Evolutionary conservation across 169 alveolate species (phyloP).

Genomic region (Perkinsus olseni): DNA sequence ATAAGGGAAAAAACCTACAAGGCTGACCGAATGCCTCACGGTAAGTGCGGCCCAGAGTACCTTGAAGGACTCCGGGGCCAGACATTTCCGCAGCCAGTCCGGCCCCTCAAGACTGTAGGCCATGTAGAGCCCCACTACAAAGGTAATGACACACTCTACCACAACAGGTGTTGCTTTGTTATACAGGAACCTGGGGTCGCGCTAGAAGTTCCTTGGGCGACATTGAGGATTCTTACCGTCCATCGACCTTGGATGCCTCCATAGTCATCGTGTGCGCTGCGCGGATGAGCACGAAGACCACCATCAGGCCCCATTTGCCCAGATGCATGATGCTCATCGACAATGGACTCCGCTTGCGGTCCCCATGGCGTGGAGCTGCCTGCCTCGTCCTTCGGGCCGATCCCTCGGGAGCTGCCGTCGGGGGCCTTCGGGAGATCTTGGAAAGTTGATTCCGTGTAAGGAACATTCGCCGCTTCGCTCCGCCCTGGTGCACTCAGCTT

Average conservation of each 20-base stretch:
- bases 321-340: neutral
- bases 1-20: neutral
- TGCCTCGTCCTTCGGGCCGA: neutral
- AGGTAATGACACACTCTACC: neutral
- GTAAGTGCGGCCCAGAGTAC: neutral
- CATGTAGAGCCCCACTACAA: neutral
- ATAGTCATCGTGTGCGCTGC: neutral
- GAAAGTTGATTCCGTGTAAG: too few species aligned
- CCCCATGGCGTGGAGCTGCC: neutral
- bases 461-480: too few species aligned
- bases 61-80: neutral
- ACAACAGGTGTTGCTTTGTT: neutral
- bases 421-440: too few species aligned
- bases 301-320: slow-evolving; percentile 1
- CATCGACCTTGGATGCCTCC: neutral
- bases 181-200: neutral
- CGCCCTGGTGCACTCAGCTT: too few species aligned
- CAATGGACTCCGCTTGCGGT: neutral
- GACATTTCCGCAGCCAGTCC: neutral
- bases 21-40: neutral
- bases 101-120: neutral
- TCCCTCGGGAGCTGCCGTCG: too few species aligned
- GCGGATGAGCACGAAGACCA: neutral
- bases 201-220: neutral
- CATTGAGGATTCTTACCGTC: neutral